Conservation (phyloP, 192 early-diverging fungal species). For the Coemansia sp. region DNA sequence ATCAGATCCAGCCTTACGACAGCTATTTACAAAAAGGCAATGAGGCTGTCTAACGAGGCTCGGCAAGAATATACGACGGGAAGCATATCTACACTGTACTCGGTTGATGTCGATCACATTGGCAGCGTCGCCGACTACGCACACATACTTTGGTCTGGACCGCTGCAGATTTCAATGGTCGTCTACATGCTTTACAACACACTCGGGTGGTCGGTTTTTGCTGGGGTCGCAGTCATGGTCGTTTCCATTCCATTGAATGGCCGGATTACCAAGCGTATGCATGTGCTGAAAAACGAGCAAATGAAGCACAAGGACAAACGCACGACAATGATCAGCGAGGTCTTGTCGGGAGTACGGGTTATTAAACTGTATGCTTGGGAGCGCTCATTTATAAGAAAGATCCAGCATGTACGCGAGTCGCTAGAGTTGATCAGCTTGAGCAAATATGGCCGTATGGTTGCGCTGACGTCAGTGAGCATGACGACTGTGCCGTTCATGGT, state of each 20-base stretch:
- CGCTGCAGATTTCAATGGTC: constrained; percentile 75
- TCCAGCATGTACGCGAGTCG: constrained; percentile 68
- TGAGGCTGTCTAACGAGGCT: constrained; percentile 74
- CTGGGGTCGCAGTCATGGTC: constrained; percentile 83
- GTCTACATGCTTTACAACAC: constrained; percentile 79
- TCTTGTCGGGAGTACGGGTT: constrained; percentile 88
- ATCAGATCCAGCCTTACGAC: constrained; percentile 70
- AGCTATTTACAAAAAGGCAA: constrained; percentile 83
- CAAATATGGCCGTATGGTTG: constrained; percentile 70
- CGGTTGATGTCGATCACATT: constrained; percentile 65
- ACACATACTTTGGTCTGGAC: constrained; percentile 76
- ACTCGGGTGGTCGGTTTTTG: constrained; percentile 81
- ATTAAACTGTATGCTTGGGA: constrained; percentile 98
- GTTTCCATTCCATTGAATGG: constrained; percentile 78
- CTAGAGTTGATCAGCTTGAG: constrained; percentile 77
- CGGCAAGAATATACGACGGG: constrained; percentile 81
- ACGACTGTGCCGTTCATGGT: constrained; percentile 90
- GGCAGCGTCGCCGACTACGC: constrained; percentile 67
- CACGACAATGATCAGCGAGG: constrained; percentile 79
- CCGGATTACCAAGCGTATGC: constrained; percentile 61
- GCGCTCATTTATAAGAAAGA: constrained; percentile 68
- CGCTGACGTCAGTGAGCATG: constrained; percentile 78
- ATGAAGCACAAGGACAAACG: constrained; percentile 85
- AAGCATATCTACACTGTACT: constrained; percentile 69
- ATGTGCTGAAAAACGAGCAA: constrained; percentile 70